Percentiles rank a stretch among this genome's conserved stretches.
phyloP scores from a whole-genome alignment of 1,139 yeast species.

The Tardiomyces digboiensis region DNA sequence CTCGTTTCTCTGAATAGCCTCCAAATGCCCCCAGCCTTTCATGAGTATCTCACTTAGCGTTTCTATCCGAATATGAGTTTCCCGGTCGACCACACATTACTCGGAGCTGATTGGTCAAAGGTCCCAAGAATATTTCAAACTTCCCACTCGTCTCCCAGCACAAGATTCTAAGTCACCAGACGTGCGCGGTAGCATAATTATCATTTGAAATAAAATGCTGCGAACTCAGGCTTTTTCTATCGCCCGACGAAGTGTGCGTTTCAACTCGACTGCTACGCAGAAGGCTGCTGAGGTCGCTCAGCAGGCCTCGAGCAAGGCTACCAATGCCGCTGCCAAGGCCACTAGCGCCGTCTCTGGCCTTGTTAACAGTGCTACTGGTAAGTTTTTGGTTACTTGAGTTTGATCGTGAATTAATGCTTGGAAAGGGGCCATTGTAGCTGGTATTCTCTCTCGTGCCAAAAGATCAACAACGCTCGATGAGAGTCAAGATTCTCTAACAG shows the following conservation, averaged over 20 bases:
- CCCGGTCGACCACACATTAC: not conserved
- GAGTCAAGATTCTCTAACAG: too few species aligned
- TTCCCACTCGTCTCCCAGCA: not conserved
- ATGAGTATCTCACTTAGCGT: too few species aligned
- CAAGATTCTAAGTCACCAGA: not conserved
- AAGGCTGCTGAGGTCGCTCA: not conserved
- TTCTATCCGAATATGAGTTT: too few species aligned
- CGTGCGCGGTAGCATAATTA: not conserved
- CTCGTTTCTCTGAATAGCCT: too few species aligned
- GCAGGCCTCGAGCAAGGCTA: not conserved
- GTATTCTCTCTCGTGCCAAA: too few species aligned
- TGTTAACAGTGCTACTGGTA: not conserved
- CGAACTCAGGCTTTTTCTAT: not conserved
- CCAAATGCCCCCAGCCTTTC: too few species aligned
- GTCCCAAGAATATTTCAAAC: not conserved
- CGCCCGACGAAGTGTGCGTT: not conserved
- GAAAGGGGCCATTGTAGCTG: too few species aligned
- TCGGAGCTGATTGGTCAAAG: not conserved
- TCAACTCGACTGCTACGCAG: not conserved
- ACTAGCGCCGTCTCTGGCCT: not conserved
- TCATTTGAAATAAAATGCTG: not conserved
- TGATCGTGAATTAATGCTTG: too few species aligned
- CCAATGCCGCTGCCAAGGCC: not conserved
- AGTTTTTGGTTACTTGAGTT: not conserved
- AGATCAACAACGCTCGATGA: too few species aligned